Percentiles rank a stretch among this genome's conserved stretches.
These are phyloP conservation scores for Entomortierella parvispora DNA, from an alignment of 192 early-diverging fungal genomes.

Conservation along the genomic window DNA sequence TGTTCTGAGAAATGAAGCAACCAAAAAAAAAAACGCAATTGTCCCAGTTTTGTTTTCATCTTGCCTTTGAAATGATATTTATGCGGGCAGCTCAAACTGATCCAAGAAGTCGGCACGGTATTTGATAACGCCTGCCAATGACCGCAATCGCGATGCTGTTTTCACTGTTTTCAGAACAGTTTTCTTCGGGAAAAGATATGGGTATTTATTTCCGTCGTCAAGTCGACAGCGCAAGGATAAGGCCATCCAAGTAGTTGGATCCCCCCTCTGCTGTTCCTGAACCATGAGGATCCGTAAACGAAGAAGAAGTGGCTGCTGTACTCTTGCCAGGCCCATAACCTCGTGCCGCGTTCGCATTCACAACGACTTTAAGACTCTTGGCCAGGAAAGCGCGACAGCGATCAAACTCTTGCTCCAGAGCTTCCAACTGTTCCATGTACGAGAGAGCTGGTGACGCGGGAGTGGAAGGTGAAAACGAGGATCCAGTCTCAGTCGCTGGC, in stretches of 20 bases:
- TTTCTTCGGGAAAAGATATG: no score
- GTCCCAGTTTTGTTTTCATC: no score
- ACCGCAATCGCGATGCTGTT: no score
- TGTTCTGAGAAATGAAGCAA: no score
- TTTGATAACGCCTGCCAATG: no score
- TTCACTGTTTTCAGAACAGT: no score
- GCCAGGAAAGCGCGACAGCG: slow-evolving; percentile 37
- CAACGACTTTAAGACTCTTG: slow-evolving; percentile 33
- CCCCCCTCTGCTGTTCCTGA: slow-evolving; percentile 24
- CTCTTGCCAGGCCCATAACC: slow-evolving; percentile 11
- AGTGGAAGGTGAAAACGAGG: background rate
- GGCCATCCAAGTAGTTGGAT: slow-evolving; percentile 36
- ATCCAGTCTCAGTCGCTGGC: background rate
- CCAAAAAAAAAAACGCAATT: no score
- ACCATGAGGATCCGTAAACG: background rate
- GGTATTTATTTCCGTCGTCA: background rate
- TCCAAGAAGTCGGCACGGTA: no score
- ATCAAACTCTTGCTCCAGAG: slow-evolving; percentile 36
- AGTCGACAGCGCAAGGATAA: slow-evolving; percentile 32
- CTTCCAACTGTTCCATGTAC: slow-evolving; percentile 24
- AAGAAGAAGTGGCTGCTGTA: background rate
- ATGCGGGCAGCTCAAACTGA: no score
- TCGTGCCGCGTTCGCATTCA: slow-evolving; percentile 37
- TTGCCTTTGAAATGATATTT: no score
- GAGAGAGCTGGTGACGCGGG: background rate